phyloP scores from a whole-genome alignment of 805 yeast species.

The Lachancea dasiensis region DNA sequence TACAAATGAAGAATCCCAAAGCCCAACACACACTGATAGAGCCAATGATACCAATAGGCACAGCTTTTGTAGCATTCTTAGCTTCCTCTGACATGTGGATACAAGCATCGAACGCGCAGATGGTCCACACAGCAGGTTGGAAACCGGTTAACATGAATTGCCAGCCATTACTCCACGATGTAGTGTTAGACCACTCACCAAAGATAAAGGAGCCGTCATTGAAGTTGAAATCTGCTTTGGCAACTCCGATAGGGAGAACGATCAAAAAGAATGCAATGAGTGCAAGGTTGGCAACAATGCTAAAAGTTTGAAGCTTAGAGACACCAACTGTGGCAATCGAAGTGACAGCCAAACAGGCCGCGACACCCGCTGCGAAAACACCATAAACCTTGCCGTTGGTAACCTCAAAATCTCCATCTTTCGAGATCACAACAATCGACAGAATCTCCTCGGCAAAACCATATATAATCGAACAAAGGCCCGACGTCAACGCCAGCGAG shows the following conservation, averaged over 20 bases:
- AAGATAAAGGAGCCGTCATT: slow-evolving; percentile 50
- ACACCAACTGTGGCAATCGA: slow-evolving; percentile 47
- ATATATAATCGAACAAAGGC: slow-evolving; percentile 52
- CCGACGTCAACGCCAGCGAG: slow-evolving; percentile 53
- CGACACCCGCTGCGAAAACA: slow-evolving; percentile 50
- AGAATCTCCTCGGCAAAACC: slow-evolving; percentile 51
- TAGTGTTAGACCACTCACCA: slow-evolving; percentile 41
- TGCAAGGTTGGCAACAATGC: slow-evolving; percentile 45
- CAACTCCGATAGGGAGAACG: slow-evolving; percentile 54
- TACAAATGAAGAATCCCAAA: slow-evolving; percentile 49
- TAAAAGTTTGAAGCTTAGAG: slow-evolving; percentile 49
- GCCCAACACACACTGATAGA: slow-evolving; percentile 50
- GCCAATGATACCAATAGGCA: slow-evolving; percentile 57
- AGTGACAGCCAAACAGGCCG: slow-evolving; percentile 44
- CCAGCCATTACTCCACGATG: slow-evolving; percentile 56
- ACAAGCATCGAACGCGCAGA: slow-evolving; percentile 65
- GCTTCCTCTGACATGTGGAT: slow-evolving; percentile 72
- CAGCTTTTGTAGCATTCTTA: slow-evolving; percentile 51
- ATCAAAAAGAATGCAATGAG: slow-evolving; percentile 47
- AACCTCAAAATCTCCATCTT: slow-evolving; percentile 45
- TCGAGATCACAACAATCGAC: slow-evolving; percentile 42
- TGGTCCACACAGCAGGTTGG: slow-evolving; percentile 68
- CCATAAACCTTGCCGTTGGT: slow-evolving; percentile 51
- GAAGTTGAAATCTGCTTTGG: slow-evolving; percentile 26
- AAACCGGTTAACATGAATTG: slow-evolving; percentile 43